These are phyloP conservation scores for Silene vulgaris DNA, from an alignment of 179 eudicot species.

Conservation along the genomic window DNA sequence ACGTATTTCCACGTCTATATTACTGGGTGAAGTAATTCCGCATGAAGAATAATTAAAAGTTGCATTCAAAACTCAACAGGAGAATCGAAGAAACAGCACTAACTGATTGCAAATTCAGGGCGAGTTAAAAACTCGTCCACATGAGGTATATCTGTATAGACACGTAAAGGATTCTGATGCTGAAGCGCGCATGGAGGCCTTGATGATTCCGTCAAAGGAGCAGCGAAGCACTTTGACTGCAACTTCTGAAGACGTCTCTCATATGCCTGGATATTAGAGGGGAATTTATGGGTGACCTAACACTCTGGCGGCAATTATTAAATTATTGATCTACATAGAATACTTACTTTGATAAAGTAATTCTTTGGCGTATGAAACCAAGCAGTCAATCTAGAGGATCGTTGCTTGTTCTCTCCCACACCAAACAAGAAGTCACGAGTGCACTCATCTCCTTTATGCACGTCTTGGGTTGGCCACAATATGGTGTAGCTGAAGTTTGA, in stretches of 20 bases:
- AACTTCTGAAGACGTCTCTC: conserved; percentile 48
- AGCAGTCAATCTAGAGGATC: conserved; percentile 90
- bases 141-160: conserved; percentile 81
- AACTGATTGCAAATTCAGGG: conserved; percentile 75
- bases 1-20: background rate
- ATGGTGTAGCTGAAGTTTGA: conserved; percentile 65
- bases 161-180: conserved; percentile 48
- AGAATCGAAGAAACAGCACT: conserved; percentile 22
- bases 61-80: background rate
- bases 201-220: conserved; percentile 28
- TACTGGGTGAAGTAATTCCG: background rate
- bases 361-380: conserved; percentile 90
- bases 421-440: conserved; percentile 80
- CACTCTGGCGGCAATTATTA: background rate
- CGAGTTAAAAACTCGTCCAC: conserved; percentile 75
- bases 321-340: background rate
- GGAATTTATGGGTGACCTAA: conserved; percentile 2
- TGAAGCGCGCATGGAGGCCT: conserved; percentile 33
- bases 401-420: conserved; percentile 91
- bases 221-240: conserved; percentile 37
- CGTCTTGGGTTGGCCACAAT: conserved; percentile 68
- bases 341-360: conserved; percentile 62
- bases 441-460: conserved; percentile 79
- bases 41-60: background rate
- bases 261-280: conserved; percentile 51